Evolutionary conservation across 306 rosid species (phyloP).

Genomic region (Myrica gale): DNA sequence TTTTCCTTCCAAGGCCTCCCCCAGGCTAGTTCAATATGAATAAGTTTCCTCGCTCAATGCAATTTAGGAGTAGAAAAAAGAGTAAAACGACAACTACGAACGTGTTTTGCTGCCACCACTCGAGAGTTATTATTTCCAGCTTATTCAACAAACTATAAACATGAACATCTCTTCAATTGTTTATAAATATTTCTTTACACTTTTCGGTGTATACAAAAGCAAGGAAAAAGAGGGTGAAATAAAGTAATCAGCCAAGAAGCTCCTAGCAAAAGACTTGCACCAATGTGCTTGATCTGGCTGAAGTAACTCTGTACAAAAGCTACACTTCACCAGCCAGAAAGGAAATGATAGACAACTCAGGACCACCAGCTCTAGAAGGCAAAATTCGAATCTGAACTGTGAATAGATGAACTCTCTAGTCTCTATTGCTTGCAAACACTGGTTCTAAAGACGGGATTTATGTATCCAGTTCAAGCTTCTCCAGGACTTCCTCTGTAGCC

Average conservation of each 20-base stretch:
- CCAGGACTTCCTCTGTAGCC: constrained; percentile 65
- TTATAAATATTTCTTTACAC: background rate
- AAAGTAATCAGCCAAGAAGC: background rate
- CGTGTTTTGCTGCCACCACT: background rate
- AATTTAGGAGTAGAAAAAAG: too few species aligned
- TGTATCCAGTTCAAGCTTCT: constrained; percentile 62
- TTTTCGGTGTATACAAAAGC: background rate
- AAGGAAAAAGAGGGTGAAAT: background rate
- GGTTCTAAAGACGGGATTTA: constrained; percentile 64
- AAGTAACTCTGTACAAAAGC: background rate
- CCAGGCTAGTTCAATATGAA: too few species aligned
- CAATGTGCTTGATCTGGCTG: background rate
- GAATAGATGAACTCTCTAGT: background rate
- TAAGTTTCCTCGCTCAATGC: too few species aligned
- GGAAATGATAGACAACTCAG: background rate
- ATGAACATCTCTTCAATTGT: too few species aligned
- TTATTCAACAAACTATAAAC: background rate
- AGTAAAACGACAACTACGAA: too few species aligned
- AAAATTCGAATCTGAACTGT: background rate
- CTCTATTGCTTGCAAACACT: constrained; percentile 22
- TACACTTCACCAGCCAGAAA: background rate
- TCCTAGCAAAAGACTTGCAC: background rate
- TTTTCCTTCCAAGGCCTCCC: too few species aligned
- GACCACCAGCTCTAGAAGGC: background rate
- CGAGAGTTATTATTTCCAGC: background rate